Conservation (phyloP, 2,329 filamentous ascomycete species). For the Ophiostoma sp. region DNA sequence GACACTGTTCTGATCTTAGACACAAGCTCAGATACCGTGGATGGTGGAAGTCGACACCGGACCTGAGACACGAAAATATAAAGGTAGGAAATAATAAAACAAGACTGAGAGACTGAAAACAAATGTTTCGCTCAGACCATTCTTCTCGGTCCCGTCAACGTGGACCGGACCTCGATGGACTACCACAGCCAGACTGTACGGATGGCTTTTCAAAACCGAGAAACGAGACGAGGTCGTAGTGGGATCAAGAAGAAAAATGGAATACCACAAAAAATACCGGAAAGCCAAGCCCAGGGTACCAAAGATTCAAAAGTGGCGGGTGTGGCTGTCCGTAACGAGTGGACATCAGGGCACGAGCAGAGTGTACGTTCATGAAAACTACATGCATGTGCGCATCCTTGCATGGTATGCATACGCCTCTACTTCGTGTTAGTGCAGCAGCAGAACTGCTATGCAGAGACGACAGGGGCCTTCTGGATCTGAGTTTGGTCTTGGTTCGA, state of each 20-base stretch:
- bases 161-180: slow-evolving; percentile 3
- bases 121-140: background rate
- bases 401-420: slow-evolving; percentile 8
- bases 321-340: slow-evolving; percentile 1
- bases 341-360: background rate
- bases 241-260: background rate
- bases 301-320: background rate
- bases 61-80: slow-evolving; percentile 3
- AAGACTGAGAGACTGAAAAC: background rate
- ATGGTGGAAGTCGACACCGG: background rate
- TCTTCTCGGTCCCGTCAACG: slow-evolving; percentile 2
- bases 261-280: background rate
- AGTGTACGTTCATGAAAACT: background rate
- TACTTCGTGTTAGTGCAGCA: slow-evolving; percentile 14
- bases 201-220: slow-evolving; percentile 9
- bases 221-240: background rate
- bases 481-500: background rate
- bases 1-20: slow-evolving; percentile 14
- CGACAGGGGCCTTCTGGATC: background rate
- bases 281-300: background rate
- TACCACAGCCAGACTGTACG: background rate
- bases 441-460: background rate
- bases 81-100: background rate
- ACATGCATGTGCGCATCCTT: background rate
- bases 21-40: background rate